Percentiles rank a stretch among this genome's conserved stretches.
These are phyloP conservation scores for Ambrosia artemisiifolia DNA, from an alignment of 129 eudicot species.

Conservation along the genomic window DNA sequence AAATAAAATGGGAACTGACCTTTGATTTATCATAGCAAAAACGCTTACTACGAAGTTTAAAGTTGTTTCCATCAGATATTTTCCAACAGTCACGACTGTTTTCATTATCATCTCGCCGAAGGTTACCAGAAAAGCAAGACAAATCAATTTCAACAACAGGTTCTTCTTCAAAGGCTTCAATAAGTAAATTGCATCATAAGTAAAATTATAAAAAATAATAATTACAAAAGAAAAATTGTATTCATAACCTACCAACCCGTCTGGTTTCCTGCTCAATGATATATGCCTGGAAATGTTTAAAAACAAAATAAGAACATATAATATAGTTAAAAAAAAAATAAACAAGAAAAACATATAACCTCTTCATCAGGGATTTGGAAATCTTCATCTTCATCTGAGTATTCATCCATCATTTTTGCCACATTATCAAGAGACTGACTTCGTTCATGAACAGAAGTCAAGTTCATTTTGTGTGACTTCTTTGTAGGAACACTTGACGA, in stretches of 20 bases:
- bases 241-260: constrained; percentile 45
- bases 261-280: constrained; percentile 49
- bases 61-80: constrained; percentile 81
- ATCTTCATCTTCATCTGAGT: constrained; percentile 96
- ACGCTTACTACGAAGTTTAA: constrained; percentile 80
- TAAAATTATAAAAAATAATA: neutral
- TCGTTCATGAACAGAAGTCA: constrained; percentile 45
- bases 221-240: neutral
- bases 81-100: constrained; percentile 86
- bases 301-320: constrained; percentile 7
- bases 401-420: constrained; percentile 79
- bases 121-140: constrained; percentile 77
- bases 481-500: constrained; percentile 58
- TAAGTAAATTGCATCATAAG: constrained; percentile 7
- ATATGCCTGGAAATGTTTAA: constrained; percentile 44
- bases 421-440: constrained; percentile 66
- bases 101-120: constrained; percentile 71
- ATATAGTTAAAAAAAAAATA: neutral
- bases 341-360: constrained; percentile 23
- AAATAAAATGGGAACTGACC: constrained; percentile 35
- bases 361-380: constrained; percentile 71
- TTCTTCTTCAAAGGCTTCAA: constrained; percentile 66
- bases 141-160: constrained; percentile 61
- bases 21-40: constrained; percentile 87
- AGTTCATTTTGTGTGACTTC: constrained; percentile 46